Base-by-base conservation (phyloP, 1,284 basidiomycete species). In the Apiotrichum porosum region DNA sequence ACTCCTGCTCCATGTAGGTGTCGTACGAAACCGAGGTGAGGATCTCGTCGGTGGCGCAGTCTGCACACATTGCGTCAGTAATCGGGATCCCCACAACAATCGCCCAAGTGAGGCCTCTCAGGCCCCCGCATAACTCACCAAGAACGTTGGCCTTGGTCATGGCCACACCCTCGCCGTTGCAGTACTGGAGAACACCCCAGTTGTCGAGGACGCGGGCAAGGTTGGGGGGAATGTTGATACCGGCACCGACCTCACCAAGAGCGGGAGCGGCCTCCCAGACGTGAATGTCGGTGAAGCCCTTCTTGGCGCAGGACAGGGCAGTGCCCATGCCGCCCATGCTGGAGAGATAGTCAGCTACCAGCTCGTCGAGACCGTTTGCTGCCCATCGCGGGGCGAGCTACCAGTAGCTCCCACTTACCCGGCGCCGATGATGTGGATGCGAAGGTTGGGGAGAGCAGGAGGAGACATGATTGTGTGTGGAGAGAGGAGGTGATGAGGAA, bases 141-240 rank as follows among this genome's bases (percentile, higher is more conserved):
- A 68, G 46, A 2, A 72, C 63, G 34, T 57, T 62, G 32, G 64
- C 63, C 19, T 53, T 53, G 21, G 59, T 48, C 13, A 72, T 54
- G 13, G 58, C 52, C 4, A 70, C 66, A 2, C 58, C 65, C 44
- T 70, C 69, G n/a, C 48, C 42, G 32, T 45, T 37, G 21, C 55
- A 60, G 21, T 56, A 45, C 10, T 57, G 49, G 15, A 65, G 51
- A 2, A 66, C 59, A 10, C 59, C 62, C 53, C 57, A 63, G 19
- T 44, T 38, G 42, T 62, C 58, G 15, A 70, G 54, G 15, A 68
- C 45, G 15, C 66, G 56, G 0, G 58, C 51, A 5, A 70, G 54
- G 45, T 70, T 70, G 19, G 67, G 67, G 1, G 62, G 58, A 23
- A 65, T 61, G 49, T 65, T 64, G 54, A 67, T 69, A 8, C 67